Conservation (phyloP, 2,329 filamentous ascomycete species). For the Xylariaceae sp. region DNA sequence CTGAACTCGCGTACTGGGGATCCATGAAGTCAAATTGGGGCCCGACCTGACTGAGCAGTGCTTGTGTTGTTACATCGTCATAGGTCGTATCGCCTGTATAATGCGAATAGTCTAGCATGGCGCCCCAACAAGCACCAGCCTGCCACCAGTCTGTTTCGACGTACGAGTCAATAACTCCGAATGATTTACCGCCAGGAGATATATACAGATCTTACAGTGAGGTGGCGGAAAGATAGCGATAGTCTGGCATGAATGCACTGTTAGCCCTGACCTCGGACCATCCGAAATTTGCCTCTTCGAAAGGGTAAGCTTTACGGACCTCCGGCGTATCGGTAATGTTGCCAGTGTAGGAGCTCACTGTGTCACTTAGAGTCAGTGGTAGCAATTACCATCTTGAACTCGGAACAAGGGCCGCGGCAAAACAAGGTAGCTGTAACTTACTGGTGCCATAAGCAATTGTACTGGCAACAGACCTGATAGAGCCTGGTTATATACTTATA, state of each 20-base stretch:
- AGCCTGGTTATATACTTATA: constrained; percentile 43
- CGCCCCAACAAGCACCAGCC: constrained; percentile 61
- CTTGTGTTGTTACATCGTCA: constrained; percentile 56
- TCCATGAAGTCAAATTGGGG: constrained; percentile 58
- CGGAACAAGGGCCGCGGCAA: not conserved
- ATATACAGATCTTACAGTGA: constrained; percentile 43
- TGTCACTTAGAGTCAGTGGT: not conserved
- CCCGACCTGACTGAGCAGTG: constrained; percentile 55
- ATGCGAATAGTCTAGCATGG: constrained; percentile 66
- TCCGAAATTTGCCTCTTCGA: too few species aligned
- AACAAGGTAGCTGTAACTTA: not conserved
- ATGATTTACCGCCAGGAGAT: constrained; percentile 29
- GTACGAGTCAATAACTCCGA: constrained; percentile 12
- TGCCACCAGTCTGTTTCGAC: constrained; percentile 56
- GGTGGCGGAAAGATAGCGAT: constrained; percentile 61
- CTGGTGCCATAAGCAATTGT: constrained; percentile 56
- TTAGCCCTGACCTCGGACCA: constrained; percentile 7
- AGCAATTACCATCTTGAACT: not conserved
- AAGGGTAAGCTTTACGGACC: constrained; percentile 26
- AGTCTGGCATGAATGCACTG: constrained; percentile 35
- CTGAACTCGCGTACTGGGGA: constrained; percentile 50
- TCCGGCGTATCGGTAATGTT: constrained; percentile 51
- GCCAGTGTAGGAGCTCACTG: constrained; percentile 59
- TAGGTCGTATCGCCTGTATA: constrained; percentile 61
- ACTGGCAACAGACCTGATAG: constrained; percentile 57